These are phyloP conservation scores for Nicotiana obtusifolia DNA, from an alignment of 257 asterid genomes.

Conservation along the genomic window DNA sequence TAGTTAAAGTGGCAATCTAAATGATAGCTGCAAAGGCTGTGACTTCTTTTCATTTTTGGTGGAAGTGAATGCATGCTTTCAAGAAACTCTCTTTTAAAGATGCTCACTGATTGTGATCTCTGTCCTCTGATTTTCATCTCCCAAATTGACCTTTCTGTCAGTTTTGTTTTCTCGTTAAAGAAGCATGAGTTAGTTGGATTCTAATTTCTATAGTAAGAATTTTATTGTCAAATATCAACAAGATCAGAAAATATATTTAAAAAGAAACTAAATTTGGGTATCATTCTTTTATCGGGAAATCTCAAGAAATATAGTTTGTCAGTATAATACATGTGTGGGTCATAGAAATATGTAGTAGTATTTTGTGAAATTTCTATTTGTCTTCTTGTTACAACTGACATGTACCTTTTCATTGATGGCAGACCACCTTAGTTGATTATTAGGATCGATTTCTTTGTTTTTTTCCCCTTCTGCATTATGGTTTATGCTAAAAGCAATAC, in stretches of 20 bases:
- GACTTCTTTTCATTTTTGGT: not conserved
- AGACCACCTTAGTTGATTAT: conserved; percentile 12
- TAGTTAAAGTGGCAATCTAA: not conserved
- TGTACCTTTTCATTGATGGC: conserved; percentile 9
- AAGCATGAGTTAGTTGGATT: no score
- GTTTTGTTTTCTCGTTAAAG: no score
- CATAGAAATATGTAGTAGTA: no score
- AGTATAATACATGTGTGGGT: no score
- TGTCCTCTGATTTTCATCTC: not conserved
- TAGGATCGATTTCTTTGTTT: not conserved
- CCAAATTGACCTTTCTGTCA: not conserved
- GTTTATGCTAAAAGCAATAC: not conserved
- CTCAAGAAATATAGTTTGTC: no score
- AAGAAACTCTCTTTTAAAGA: not conserved
- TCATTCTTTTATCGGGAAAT: no score
- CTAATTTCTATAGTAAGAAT: no score
- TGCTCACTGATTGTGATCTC: not conserved
- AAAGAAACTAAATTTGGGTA: no score
- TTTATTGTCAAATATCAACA: no score
- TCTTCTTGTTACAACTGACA: not conserved
- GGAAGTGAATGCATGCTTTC: conserved; percentile 7
- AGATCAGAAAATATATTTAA: no score
- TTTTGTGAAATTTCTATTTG: not conserved
- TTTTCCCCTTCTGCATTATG: not conserved
- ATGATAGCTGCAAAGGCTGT: conserved; percentile 6